phyloP scores from a whole-genome alignment of 1,284 basidiomycete genomes.

The Earliella scabrosa region DNA sequence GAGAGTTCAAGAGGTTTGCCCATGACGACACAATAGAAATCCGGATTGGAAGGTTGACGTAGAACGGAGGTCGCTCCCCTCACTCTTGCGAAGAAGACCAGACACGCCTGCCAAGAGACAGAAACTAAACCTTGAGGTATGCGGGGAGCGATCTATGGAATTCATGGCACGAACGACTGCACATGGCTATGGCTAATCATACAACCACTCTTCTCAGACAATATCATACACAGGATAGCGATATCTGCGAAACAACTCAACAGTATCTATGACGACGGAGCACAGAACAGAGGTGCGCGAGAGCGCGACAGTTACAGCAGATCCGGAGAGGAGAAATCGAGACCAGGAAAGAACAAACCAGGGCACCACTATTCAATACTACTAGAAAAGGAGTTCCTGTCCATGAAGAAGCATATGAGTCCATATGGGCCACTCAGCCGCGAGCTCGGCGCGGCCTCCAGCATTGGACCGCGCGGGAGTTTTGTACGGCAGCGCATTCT shows the following conservation, averaged over 20 bases:
- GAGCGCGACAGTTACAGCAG: neutral
- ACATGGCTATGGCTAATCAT: too few relatives aligned
- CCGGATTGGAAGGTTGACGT: too few relatives aligned
- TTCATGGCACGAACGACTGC: too few relatives aligned
- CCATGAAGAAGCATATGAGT: neutral
- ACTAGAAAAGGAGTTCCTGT: constrained; percentile 1
- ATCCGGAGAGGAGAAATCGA: neutral
- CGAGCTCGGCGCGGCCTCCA: neutral
- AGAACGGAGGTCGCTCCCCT: too few relatives aligned
- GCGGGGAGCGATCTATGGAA: too few relatives aligned
- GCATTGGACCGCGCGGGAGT: neutral
- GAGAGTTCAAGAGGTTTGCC: too few relatives aligned
- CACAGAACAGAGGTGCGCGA: neutral
- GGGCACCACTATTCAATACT: constrained; percentile 4
- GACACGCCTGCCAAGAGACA: too few relatives aligned
- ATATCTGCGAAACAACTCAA: too few relatives aligned
- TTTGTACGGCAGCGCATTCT: constrained; percentile 5
- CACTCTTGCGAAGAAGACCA: too few relatives aligned
- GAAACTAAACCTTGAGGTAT: too few relatives aligned
- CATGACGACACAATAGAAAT: too few relatives aligned
- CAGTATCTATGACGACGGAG: neutral
- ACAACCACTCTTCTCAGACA: too few relatives aligned
- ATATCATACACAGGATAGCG: neutral
- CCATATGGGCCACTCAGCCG: neutral
- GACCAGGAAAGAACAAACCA: neutral